Percentiles rank a stretch among this genome's conserved stretches.
phyloP scores from a whole-genome alignment of 2,329 filamentous ascomycete species.

The Ophiostoma sp. region DNA sequence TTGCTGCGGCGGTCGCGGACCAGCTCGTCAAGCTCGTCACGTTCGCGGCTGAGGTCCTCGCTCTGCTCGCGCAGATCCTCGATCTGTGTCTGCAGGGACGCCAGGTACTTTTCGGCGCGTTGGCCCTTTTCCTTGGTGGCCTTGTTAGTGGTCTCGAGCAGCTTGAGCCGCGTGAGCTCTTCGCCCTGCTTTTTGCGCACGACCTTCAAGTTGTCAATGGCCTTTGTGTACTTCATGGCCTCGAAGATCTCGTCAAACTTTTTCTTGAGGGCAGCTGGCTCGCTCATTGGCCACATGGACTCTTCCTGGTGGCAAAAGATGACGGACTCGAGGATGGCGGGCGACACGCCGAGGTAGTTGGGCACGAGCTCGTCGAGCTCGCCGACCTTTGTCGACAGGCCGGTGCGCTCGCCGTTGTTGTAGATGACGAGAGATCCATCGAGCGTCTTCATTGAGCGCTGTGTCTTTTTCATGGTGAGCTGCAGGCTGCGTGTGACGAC shows the following conservation, averaged over 20 bases:
- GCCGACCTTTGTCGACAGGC: conserved; percentile 71
- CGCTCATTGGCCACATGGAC: conserved; percentile 92
- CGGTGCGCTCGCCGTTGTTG: conserved; percentile 72
- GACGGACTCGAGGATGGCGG: conserved; percentile 84
- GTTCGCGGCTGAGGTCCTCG: conserved; percentile 53
- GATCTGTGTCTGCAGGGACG: conserved; percentile 61
- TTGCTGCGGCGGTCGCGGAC: conserved; percentile 60
- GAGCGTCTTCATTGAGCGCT: conserved; percentile 72
- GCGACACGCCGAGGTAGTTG: conserved; percentile 79
- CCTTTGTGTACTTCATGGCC: conserved; percentile 92
- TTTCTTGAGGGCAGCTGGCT: conserved; percentile 79
- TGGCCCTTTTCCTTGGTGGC: conserved; percentile 82
- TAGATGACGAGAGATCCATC: conserved; percentile 72
- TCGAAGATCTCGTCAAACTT: conserved; percentile 98
- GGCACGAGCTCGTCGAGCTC: conserved; percentile 83
- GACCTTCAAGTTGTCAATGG: conserved; percentile 88
- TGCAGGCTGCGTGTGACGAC: conserved; percentile 80
- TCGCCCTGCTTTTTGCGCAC: conserved; percentile 78
- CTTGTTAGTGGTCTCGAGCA: conserved; percentile 54
- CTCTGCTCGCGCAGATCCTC: conserved; percentile 56
- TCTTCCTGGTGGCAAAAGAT: conserved; percentile 99
- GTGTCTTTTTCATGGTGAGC: conserved; percentile 77
- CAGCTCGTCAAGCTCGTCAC: conserved; percentile 50
- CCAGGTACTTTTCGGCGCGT: conserved; percentile 59
- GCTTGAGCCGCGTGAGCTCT: conserved; percentile 66